A percentile compares a stretch with the other conserved stretches of the same genome.
Conservation (phyloP, 345 rosid genomes). For the Abelmoschus esculentus region DNA sequence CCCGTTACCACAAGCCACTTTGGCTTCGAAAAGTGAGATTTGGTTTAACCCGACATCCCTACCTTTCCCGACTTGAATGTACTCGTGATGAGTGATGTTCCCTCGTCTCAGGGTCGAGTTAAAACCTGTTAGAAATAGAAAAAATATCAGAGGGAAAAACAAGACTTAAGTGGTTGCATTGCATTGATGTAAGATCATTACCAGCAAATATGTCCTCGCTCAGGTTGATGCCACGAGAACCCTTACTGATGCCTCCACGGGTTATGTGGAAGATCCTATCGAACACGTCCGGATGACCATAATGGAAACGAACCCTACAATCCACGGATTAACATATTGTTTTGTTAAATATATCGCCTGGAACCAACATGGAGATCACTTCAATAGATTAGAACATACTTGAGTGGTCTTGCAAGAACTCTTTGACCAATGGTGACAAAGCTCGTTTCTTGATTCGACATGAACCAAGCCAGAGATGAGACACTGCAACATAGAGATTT, state of each 20-base stretch:
- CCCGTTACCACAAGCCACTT: slow-evolving; percentile 96
- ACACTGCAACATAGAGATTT: slow-evolving; percentile 48
- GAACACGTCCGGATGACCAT: slow-evolving; percentile 25
- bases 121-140: slow-evolving; percentile 43
- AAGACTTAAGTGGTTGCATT: not conserved
- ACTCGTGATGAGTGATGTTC: slow-evolving; percentile 96
- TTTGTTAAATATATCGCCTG: too few relatives aligned
- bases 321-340: slow-evolving; percentile 9
- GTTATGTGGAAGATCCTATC: slow-evolving; percentile 92
- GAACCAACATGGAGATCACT: not conserved
- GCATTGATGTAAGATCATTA: slow-evolving; percentile 20
- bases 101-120: slow-evolving; percentile 90
- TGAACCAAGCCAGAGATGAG: slow-evolving; percentile 97
- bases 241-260: slow-evolving; percentile 97
- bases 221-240: slow-evolving; percentile 86
- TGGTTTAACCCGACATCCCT: slow-evolving; percentile 98
- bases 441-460: slow-evolving; percentile 98
- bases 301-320: slow-evolving; percentile 88
- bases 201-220: slow-evolving; percentile 99
- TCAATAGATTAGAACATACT: slow-evolving; percentile 35
- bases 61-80: slow-evolving; percentile 99
- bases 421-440: slow-evolving; percentile 96
- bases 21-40: slow-evolving; percentile 94
- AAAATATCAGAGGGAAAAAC: slow-evolving; percentile 6
- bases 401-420: slow-evolving; percentile 92